These are phyloP conservation scores for Mucor velutinosus DNA, from an alignment of 371 early-diverging fungal genomes.

Conservation along the genomic window DNA sequence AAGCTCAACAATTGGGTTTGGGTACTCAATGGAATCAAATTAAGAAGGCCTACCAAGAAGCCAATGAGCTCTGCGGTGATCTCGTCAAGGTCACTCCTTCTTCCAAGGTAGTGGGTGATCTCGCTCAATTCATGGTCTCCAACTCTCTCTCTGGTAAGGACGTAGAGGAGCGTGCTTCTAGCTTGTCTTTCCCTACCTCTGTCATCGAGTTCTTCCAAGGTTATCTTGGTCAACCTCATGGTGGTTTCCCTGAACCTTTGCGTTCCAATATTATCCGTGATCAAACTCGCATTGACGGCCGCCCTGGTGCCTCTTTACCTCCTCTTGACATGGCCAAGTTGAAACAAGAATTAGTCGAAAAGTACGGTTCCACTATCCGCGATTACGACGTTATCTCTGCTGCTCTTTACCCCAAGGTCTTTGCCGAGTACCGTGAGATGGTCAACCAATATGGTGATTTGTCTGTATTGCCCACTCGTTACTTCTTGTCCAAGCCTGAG, in stretches of 20 bases:
- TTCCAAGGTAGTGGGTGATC: slow-evolving; percentile 94
- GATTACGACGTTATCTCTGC: slow-evolving; percentile 84
- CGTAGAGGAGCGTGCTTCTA: slow-evolving; percentile 72
- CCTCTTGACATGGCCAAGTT: slow-evolving; percentile 78
- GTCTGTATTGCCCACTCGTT: slow-evolving; percentile 86
- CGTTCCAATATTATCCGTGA: slow-evolving; percentile 79
- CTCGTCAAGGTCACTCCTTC: slow-evolving; percentile 96
- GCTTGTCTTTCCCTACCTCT: slow-evolving; percentile 88
- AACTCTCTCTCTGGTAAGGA: slow-evolving; percentile 77
- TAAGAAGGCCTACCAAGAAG: slow-evolving; percentile 86
- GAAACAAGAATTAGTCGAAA: slow-evolving; percentile 69
- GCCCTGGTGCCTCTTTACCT: slow-evolving; percentile 83
- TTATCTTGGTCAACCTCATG: slow-evolving; percentile 90
- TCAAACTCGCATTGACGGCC: slow-evolving; percentile 73
- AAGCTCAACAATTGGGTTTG: slow-evolving; percentile 88
- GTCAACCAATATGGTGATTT: slow-evolving; percentile 82
- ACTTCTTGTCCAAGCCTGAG: slow-evolving; percentile 83
- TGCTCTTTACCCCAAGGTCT: slow-evolving; percentile 91
- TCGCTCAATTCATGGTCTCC: slow-evolving; percentile 96
- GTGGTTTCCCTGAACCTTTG: slow-evolving; percentile 92
- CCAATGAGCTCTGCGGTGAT: slow-evolving; percentile 91
- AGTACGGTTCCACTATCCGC: slow-evolving; percentile 73
- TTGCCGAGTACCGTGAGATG: slow-evolving; percentile 79
- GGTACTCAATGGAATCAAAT: slow-evolving; percentile 92
- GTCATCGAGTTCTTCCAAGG: slow-evolving; percentile 96